A percentile compares a stretch with the other conserved stretches of the same genome.
These are phyloP conservation scores for Tolypocladium cylindrosporum DNA, from an alignment of 2,329 filamentous ascomycete species.

Conservation along the genomic window DNA sequence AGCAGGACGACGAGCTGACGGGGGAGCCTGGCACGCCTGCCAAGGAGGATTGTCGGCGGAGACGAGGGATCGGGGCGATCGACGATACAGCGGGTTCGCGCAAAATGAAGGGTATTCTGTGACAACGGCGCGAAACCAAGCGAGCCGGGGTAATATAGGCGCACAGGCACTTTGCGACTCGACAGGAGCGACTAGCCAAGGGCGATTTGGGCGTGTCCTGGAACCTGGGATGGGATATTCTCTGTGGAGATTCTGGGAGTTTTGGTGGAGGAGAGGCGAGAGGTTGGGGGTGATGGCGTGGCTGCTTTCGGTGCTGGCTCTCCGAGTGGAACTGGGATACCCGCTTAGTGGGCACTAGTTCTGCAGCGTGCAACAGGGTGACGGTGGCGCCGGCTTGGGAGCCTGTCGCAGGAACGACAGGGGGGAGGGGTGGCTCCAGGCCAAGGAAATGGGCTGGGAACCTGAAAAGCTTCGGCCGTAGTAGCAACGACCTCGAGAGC, in stretches of 20 bases:
- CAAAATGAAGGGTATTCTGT: neutral
- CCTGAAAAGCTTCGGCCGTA: neutral
- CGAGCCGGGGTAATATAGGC: slow-evolving; percentile 1
- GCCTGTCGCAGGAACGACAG: slow-evolving; percentile 6
- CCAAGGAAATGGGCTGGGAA: neutral
- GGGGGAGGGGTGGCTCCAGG: neutral
- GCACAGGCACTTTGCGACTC: slow-evolving; percentile 4
- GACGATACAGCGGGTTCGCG: neutral
- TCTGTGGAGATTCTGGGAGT: slow-evolving; percentile 14
- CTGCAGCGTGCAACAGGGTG: slow-evolving; percentile 1
- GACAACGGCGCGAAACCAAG: neutral
- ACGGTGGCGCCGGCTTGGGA: neutral
- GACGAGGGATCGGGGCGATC: slow-evolving; percentile 2
- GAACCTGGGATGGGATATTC: slow-evolving; percentile 15
- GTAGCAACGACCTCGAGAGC: neutral
- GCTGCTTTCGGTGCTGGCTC: neutral
- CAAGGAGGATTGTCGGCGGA: slow-evolving; percentile 1
- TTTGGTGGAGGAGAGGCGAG: slow-evolving; percentile 7
- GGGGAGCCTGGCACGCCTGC: slow-evolving; percentile 1
- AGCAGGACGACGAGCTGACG: slow-evolving; percentile 2
- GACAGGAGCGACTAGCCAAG: slow-evolving; percentile 18
- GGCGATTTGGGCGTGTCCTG: slow-evolving; percentile 9
- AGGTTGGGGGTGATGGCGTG: neutral
- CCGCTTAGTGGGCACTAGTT: neutral
- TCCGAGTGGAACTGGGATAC: neutral